Conservation (phyloP, 192 early-diverging fungal species). For the Linnemannia zychae region DNA sequence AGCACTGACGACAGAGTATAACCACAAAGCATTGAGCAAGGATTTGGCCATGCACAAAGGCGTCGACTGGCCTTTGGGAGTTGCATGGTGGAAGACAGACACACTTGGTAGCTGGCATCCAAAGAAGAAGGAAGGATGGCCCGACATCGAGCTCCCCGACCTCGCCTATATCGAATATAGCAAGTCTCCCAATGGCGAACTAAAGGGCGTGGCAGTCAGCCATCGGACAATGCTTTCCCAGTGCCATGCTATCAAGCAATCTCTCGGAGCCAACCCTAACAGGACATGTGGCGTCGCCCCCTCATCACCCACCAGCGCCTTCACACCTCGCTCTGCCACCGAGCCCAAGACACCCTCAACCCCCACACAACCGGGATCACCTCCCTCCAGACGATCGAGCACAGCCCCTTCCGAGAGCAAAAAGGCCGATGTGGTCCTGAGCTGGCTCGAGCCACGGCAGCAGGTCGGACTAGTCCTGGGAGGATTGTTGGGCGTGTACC, state of each 20-base stretch:
- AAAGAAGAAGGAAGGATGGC: constrained; percentile 70
- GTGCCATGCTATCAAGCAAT: constrained; percentile 65
- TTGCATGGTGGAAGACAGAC: constrained; percentile 89
- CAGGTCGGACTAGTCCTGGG: constrained; percentile 82
- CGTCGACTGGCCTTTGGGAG: constrained; percentile 72
- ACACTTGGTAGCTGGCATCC: constrained; percentile 77
- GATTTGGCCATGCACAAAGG: constrained; percentile 74
- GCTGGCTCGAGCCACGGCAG: constrained; percentile 84
- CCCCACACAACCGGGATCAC: constrained; percentile 26
- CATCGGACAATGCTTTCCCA: constrained; percentile 84
- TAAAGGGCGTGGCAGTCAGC: constrained; percentile 86
- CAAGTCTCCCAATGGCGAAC: constrained; percentile 84
- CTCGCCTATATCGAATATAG: constrained; percentile 90
- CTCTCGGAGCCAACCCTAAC: constrained; percentile 45
- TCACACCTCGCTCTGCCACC: constrained; percentile 29
- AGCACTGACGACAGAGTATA: constrained; percentile 87
- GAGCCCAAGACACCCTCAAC: constrained; percentile 40
- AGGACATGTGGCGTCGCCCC: constrained; percentile 14
- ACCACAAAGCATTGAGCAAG: constrained; percentile 78
- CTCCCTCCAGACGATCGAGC: constrained; percentile 38
- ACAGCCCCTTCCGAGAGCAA: constrained; percentile 14
- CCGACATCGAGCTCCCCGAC: constrained; percentile 66
- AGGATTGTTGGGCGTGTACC: constrained; percentile 75
- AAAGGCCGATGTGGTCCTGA: constrained; percentile 70
- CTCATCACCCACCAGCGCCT: constrained; percentile 23